Conservation (phyloP, 352 stramenopile species). For the Globisporangium solare region DNA sequence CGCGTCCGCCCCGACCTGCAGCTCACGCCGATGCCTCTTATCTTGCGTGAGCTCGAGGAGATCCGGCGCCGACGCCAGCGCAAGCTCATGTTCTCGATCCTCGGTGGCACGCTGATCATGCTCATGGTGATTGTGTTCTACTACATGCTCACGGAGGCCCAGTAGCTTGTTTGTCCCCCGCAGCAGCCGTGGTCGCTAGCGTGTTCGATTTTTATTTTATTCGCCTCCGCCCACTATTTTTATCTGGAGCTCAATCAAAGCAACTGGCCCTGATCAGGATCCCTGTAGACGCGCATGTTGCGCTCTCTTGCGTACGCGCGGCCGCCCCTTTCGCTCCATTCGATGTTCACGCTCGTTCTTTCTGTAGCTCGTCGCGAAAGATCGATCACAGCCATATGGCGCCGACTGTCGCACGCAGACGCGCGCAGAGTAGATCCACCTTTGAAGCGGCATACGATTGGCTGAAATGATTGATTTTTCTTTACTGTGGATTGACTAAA, state of each 20-base stretch:
- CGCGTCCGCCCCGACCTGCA: constrained; percentile 63
- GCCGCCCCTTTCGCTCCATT: no score
- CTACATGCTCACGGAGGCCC: constrained; percentile 68
- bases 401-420: neutral
- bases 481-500: no score
- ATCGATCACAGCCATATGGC: constrained; percentile 1
- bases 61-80: constrained; percentile 51
- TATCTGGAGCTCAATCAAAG: no score
- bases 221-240: neutral
- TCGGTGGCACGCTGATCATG: constrained; percentile 57
- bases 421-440: no score
- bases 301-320: no score
- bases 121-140: constrained; percentile 79
- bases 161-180: neutral
- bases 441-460: neutral
- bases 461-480: neutral
- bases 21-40: constrained; percentile 51
- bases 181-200: neutral
- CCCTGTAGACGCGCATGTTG: no score
- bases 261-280: no score
- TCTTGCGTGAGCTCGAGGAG: constrained; percentile 62
- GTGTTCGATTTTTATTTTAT: neutral
- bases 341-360: no score
- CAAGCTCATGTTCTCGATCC: constrained; percentile 63
- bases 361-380: neutral